Percentiles rank a stretch among this genome's conserved stretches.
These are phyloP conservation scores for Avena eriantha DNA, from an alignment of 176 grass and related monocot genomes.

Conservation along the genomic window DNA sequence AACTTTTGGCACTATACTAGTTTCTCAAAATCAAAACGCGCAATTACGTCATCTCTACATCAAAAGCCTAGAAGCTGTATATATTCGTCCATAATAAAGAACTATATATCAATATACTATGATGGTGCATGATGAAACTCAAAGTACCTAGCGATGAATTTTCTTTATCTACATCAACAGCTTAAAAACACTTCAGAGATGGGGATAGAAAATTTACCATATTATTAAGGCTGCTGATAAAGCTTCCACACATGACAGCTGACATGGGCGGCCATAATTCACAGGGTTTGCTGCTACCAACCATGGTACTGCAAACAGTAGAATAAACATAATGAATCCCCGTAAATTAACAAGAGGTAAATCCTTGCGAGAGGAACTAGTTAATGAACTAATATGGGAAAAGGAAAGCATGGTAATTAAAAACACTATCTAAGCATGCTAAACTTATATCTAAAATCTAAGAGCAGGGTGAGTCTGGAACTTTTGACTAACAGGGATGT, in stretches of 20 bases:
- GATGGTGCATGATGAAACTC: not conserved
- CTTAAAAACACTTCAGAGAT: not conserved
- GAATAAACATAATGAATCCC: not conserved
- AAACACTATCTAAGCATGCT: not conserved
- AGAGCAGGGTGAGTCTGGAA: not conserved
- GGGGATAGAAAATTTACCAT: conserved; percentile 60
- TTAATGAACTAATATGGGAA: not conserved
- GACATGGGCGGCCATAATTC: conserved; percentile 94
- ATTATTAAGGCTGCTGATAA: conserved; percentile 97
- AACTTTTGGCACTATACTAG: not conserved
- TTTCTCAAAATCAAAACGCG: not conserved
- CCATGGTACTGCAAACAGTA: conserved; percentile 81
- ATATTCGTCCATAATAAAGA: not conserved
- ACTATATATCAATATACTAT: not conserved
- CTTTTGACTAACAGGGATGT: not conserved
- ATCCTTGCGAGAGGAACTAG: not conserved
- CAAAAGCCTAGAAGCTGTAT: not conserved
- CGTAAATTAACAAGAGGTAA: not conserved
- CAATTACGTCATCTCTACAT: not conserved
- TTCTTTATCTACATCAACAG: not conserved
- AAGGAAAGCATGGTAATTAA: conserved; percentile 10
- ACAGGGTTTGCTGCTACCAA: conserved; percentile 99
- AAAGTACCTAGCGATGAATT: not conserved
- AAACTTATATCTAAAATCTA: not conserved
- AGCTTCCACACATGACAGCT: conserved; percentile 98